phyloP scores from a whole-genome alignment of 352 stramenopile genomes.

The Phytophthora rubi region DNA sequence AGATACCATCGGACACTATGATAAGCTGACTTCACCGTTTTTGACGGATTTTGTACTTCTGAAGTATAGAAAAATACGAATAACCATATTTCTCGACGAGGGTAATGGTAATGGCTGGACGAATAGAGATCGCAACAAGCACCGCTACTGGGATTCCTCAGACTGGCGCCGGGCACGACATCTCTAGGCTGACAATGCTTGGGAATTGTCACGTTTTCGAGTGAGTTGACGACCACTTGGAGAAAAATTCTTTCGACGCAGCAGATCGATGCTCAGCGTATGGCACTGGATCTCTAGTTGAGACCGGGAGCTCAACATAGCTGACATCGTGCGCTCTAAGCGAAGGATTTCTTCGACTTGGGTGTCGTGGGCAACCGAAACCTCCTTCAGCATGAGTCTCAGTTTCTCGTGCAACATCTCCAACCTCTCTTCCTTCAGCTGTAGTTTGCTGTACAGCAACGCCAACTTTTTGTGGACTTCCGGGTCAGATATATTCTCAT shows the following conservation, averaged over 20 bases:
- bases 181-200: not conserved
- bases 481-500: not conserved
- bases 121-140: no score
- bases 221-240: not conserved
- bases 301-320: not conserved
- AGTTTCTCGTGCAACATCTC: not conserved
- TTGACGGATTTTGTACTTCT: not conserved
- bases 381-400: not conserved
- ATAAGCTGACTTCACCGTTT: not conserved
- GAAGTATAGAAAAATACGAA: not conserved
- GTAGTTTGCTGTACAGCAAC: not conserved
- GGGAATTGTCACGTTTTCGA: not conserved
- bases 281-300: conserved; percentile 1
- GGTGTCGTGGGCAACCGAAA: not conserved
- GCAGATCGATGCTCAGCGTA: not conserved
- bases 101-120: no score
- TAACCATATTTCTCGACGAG: not conserved
- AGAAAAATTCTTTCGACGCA: not conserved
- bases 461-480: not conserved
- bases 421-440: not conserved
- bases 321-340: not conserved
- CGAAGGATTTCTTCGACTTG: not conserved
- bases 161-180: not conserved
- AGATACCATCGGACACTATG: not conserved
- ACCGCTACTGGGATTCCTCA: not conserved